Percentiles rank a stretch among this genome's conserved stretches.
phyloP scores from a whole-genome alignment of 1,139 yeast species.

The Candida sanyaensis region DNA sequence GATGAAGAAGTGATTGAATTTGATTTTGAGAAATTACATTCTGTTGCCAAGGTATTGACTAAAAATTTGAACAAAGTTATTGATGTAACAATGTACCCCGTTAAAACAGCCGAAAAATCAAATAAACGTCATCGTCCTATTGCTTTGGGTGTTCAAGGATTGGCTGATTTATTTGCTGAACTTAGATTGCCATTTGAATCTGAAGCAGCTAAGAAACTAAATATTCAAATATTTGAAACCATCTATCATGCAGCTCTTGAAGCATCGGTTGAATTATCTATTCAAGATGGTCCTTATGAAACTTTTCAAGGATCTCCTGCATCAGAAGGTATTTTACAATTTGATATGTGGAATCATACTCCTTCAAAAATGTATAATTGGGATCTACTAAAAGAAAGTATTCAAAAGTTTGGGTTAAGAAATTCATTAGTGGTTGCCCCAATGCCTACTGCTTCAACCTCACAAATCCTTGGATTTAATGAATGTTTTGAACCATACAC shows the following conservation, averaged over 20 bases:
- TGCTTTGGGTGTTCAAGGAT: constrained; percentile 88
- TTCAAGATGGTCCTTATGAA: constrained; percentile 63
- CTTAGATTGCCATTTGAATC: constrained; percentile 82
- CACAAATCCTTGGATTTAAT: constrained; percentile 85
- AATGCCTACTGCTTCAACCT: constrained; percentile 95
- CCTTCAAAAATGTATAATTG: constrained; percentile 77
- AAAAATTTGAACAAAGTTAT: constrained; percentile 75
- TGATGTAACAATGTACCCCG: constrained; percentile 80
- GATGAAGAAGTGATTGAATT: constrained; percentile 50
- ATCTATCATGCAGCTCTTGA: constrained; percentile 86
- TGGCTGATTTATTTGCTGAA: constrained; percentile 81
- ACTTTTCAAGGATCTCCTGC: constrained; percentile 81
- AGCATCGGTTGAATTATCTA: constrained; percentile 75
- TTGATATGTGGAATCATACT: constrained; percentile 76
- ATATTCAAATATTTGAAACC: constrained; percentile 84
- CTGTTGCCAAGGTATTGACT: constrained; percentile 71
- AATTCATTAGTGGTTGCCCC: constrained; percentile 87
- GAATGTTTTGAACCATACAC: constrained; percentile 94
- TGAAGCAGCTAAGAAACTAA: constrained; percentile 65
- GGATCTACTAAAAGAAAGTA: constrained; percentile 63
- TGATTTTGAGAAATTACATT: constrained; percentile 71
- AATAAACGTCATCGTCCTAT: constrained; percentile 82
- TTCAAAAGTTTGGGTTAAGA: constrained; percentile 67
- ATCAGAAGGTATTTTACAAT: constrained; percentile 75
- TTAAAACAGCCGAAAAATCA: constrained; percentile 65